These are phyloP conservation scores for Colletotrichum sp. DNA, from an alignment of 2,329 filamentous ascomycete genomes.

Conservation along the genomic window DNA sequence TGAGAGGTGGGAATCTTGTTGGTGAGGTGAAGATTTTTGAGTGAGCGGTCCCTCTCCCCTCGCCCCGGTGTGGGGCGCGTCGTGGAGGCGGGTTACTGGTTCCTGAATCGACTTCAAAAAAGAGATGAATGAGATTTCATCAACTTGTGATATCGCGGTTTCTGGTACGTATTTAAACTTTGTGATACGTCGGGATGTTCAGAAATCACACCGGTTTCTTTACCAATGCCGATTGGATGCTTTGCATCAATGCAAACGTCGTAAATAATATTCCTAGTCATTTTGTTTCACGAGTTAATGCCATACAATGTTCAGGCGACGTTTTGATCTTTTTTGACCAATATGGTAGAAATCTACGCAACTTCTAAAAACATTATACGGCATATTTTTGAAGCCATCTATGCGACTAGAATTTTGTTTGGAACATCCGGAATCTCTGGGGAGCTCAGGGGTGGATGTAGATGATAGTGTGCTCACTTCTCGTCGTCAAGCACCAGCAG, in stretches of 20 bases:
- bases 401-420: background rate
- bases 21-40: constrained; percentile 2
- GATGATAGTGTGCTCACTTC: background rate
- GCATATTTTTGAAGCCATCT: background rate
- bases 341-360: background rate
- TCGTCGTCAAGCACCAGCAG: background rate
- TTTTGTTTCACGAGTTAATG: background rate
- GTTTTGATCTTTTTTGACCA: background rate
- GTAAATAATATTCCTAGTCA: background rate
- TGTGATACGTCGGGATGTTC: background rate
- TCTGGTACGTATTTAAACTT: background rate
- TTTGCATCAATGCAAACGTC: background rate
- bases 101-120: background rate
- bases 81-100: constrained; percentile 5
- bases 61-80: constrained; percentile 6
- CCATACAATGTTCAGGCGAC: accelerated
- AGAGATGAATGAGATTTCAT: background rate
- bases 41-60: background rate
- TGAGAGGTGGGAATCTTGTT: background rate
- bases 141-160: background rate
- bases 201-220: background rate
- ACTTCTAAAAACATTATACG: background rate
- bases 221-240: background rate
- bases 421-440: background rate
- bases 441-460: background rate